Base-by-base conservation (phyloP, 257 asterid genomes). In the Nicotiana paniculata region DNA sequence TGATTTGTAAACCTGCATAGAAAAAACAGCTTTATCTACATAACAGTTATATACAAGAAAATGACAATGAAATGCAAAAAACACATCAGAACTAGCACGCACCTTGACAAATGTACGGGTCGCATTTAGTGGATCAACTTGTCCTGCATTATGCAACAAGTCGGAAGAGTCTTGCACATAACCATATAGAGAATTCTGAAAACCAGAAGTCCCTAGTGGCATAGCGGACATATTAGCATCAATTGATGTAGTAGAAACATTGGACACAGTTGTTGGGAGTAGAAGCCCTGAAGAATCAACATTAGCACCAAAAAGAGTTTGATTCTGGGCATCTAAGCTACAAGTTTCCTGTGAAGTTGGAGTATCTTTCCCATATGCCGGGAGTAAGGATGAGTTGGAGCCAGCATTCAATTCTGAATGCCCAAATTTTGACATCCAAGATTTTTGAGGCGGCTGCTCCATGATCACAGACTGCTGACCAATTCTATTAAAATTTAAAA, bases 41-140 rank as follows among this genome's bases (percentile, higher is more conserved):
- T 75, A 37, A 15, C 4, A 51, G 43, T 75, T 2, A 51, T 74
- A 57, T 51, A 26, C 63, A 75, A 75, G 43, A 75, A 75, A 75
- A 18, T 9, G 17, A 15, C 80, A 75, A 75, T 28, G 28, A 75
- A 75, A 75, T 51, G 24, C 63, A 51, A 28, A 51, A 75, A 28
- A 75, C 9, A 51, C 57, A 79, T 21, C 18, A 32, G 35, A 72
- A 81, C 33, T 48, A 80, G 81, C 86, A 95, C 98, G 81, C 86
- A 95, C 99, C 99, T 96, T 96, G 80, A 96, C 96, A 80, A 87
- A 96, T 87, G 93, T 89, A 59, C 86, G 82, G 81, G 86, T 21
- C 28, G 70, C 88, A 59, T 91, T 81, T 58, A 91, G 86, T 83
- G 91, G 92, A 89, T 91, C 93, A 6, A 77, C 88, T 86, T 91